Evolutionary conservation across 805 yeast genomes (phyloP).

Genomic region (Saturnispora diversa): DNA sequence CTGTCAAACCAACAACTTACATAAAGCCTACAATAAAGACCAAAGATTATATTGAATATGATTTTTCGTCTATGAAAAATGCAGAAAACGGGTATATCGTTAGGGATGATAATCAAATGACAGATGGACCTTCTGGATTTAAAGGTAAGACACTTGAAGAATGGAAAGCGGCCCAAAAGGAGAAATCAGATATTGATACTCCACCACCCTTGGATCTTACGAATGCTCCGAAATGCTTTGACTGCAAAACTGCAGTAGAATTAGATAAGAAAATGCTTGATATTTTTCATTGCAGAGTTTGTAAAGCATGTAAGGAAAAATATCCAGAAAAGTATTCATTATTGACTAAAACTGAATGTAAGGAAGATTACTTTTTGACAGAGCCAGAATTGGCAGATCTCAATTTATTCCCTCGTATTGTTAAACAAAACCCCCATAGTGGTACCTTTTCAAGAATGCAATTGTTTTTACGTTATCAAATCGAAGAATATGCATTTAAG

Average conservation of each 20-base stretch:
- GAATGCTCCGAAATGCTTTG: slow-evolving; percentile 73
- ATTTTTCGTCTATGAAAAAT: slow-evolving; percentile 86
- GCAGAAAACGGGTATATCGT: slow-evolving; percentile 74
- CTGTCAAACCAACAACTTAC: slow-evolving; percentile 13
- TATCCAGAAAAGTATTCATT: slow-evolving; percentile 84
- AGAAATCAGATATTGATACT: slow-evolving; percentile 21
- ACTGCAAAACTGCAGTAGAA: slow-evolving; percentile 67
- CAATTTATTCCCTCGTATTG: slow-evolving; percentile 61
- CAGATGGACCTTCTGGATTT: slow-evolving; percentile 4
- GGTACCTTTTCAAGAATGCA: slow-evolving; percentile 88
- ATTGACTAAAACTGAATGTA: slow-evolving; percentile 90
- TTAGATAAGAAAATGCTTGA: slow-evolving; percentile 64
- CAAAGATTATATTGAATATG: slow-evolving; percentile 72
- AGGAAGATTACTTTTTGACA: slow-evolving; percentile 84
- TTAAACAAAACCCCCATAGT: slow-evolving; percentile 91
- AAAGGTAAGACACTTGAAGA: slow-evolving; percentile 40
- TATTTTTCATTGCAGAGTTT: slow-evolving; percentile 68
- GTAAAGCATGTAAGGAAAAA: slow-evolving; percentile 65
- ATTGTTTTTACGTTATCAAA: slow-evolving; percentile 78
- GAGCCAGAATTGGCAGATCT: slow-evolving; percentile 84
- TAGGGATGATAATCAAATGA: not conserved
- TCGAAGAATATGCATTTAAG: slow-evolving; percentile 86
- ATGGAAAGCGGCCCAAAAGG: slow-evolving; percentile 46
- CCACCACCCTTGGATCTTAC: slow-evolving; percentile 62
- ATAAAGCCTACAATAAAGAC: slow-evolving; percentile 44